A percentile compares a stretch with the other conserved stretches of the same genome.
phyloP scores from a whole-genome alignment of 2,329 filamentous ascomycete genomes.

The Exophiala phaeomuriformis region DNA sequence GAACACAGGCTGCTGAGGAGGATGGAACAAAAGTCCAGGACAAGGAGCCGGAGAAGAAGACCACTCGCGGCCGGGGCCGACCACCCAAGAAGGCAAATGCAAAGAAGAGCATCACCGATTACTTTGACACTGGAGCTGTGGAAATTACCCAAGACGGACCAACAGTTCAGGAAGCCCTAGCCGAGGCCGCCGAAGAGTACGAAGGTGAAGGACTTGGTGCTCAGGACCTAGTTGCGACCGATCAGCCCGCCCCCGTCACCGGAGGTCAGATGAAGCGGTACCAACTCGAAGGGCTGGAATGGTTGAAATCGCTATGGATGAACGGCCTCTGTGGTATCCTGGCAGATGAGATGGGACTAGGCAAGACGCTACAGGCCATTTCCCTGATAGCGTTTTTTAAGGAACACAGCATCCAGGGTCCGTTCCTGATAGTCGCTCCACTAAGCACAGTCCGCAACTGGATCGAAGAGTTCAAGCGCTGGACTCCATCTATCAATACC shows the following conservation, averaged over 20 bases:
- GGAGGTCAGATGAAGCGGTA: slow-evolving; percentile 91
- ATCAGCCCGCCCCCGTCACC: slow-evolving; percentile 76
- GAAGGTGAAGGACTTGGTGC: slow-evolving; percentile 55
- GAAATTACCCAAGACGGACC: slow-evolving; percentile 47
- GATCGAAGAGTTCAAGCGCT: slow-evolving; percentile 87
- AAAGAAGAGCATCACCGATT: slow-evolving; percentile 46
- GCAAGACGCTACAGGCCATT: slow-evolving; percentile 89
- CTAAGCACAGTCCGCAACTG: slow-evolving; percentile 91
- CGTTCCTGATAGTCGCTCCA: slow-evolving; percentile 83
- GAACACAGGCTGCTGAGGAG: slow-evolving; percentile 9
- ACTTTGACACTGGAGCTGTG: slow-evolving; percentile 54
- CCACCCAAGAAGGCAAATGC: slow-evolving; percentile 22
- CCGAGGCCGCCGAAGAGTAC: slow-evolving; percentile 51
- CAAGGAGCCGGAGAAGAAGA: slow-evolving; percentile 27
- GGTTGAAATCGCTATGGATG: slow-evolving; percentile 76
- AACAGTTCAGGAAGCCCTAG: slow-evolving; percentile 51
- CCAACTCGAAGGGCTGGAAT: slow-evolving; percentile 87
- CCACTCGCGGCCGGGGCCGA: slow-evolving; percentile 20
- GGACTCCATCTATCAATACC: slow-evolving; percentile 82
- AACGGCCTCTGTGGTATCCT: slow-evolving; percentile 88
- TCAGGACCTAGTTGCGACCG: slow-evolving; percentile 67
- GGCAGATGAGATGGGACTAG: slow-evolving; percentile 89
- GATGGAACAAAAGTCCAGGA: slow-evolving; percentile 7
- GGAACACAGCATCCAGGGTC: slow-evolving; percentile 79
- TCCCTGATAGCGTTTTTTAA: slow-evolving; percentile 78